Conservation (phyloP, 305 asterid species). For the Fraxinus sp. region DNA sequence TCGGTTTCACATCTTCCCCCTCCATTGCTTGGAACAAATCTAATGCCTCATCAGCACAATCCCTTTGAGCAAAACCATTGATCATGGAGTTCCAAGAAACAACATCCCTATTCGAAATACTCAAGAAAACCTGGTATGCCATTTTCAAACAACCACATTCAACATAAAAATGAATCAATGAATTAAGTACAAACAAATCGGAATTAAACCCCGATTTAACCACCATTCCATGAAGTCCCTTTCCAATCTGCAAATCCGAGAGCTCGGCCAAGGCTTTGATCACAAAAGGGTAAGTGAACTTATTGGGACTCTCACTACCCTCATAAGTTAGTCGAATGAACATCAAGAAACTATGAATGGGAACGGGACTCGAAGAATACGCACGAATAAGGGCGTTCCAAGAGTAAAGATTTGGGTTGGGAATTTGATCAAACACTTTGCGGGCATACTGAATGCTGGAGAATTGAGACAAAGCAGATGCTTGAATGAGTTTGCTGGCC, state of each 20-base stretch:
- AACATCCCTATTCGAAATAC: constrained; percentile 57
- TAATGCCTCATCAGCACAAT: constrained; percentile 42
- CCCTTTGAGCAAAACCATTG: constrained; percentile 51
- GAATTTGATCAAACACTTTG: constrained; percentile 67
- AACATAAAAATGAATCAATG: constrained; percentile 64
- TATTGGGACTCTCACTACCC: constrained; percentile 50
- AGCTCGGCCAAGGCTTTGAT: constrained; percentile 66
- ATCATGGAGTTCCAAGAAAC: constrained; percentile 79
- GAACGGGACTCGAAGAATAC: constrained; percentile 43
- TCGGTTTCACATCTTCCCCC: constrained; percentile 47
- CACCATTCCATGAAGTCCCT: constrained; percentile 65
- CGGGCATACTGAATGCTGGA: constrained; percentile 66
- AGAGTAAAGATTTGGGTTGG: constrained; percentile 67
- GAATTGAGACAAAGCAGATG: constrained; percentile 42
- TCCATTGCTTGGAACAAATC: constrained; percentile 51
- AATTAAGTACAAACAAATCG: constrained; percentile 59
- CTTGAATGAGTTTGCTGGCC: constrained; percentile 69
- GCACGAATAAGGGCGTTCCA: constrained; percentile 77
- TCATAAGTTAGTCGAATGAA: constrained; percentile 45
- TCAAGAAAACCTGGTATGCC: constrained; percentile 47
- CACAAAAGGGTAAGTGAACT: constrained; percentile 74
- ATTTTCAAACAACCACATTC: constrained; percentile 54
- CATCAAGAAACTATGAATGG: constrained; percentile 35
- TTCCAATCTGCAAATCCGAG: constrained; percentile 44
- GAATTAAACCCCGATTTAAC: constrained; percentile 50